Conservation (phyloP, 1,284 basidiomycete species). For the Tausonia pullulans region DNA sequence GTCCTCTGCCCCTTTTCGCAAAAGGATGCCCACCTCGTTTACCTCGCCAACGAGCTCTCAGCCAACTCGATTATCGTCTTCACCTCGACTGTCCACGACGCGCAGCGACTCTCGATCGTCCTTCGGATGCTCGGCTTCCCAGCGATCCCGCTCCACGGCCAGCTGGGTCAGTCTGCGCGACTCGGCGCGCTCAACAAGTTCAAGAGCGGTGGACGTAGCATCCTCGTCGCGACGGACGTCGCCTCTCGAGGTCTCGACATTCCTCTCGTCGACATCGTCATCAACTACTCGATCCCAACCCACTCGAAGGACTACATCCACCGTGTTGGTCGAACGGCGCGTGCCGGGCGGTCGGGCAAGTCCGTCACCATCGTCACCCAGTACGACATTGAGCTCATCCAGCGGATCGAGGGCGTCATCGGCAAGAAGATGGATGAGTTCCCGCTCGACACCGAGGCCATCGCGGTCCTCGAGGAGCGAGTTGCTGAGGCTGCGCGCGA, state of each 20-base stretch:
- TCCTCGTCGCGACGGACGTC: slow-evolving; percentile 93
- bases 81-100: slow-evolving; percentile 89
- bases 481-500: slow-evolving; percentile 80
- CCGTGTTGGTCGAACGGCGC: slow-evolving; percentile 91
- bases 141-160: slow-evolving; percentile 91
- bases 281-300: slow-evolving; percentile 97
- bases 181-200: slow-evolving; percentile 94
- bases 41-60: slow-evolving; percentile 77
- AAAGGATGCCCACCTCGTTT: slow-evolving; percentile 86
- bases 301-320: slow-evolving; percentile 99
- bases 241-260: slow-evolving; percentile 96
- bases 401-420: slow-evolving; percentile 84
- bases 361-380: slow-evolving; percentile 94
- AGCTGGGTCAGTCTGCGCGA: slow-evolving; percentile 85
- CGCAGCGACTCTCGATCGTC: slow-evolving; percentile 79
- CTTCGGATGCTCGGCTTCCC: slow-evolving; percentile 85
- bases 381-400: slow-evolving; percentile 94
- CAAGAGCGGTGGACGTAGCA: slow-evolving; percentile 81
- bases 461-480: slow-evolving; percentile 75
- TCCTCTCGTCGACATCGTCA: slow-evolving; percentile 88
- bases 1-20: slow-evolving; percentile 84
- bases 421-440: slow-evolving; percentile 89
- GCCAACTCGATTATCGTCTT: slow-evolving; percentile 95
- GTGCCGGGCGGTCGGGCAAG: slow-evolving; percentile 91
- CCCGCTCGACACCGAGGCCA: slow-evolving; percentile 81